Evolutionary conservation across 768 basidiomycete genomes (phyloP).

Genomic region (Austroboletus eburneus): DNA sequence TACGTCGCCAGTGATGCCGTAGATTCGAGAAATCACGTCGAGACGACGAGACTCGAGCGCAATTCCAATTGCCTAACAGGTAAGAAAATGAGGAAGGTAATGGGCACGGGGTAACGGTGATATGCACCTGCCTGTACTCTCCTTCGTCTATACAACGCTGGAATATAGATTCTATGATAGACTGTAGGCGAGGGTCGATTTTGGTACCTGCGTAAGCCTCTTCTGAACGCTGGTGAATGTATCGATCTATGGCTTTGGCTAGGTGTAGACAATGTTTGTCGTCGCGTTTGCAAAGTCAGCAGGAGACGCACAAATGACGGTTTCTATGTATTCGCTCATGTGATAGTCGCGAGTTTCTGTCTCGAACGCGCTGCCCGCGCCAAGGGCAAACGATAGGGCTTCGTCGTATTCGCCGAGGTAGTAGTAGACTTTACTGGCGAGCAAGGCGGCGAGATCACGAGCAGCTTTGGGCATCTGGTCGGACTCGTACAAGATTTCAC

Average conservation of each 20-base stretch:
- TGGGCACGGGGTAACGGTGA: not conserved
- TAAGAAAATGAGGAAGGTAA: conserved; percentile 5
- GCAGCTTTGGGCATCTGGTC: conserved; percentile 68
- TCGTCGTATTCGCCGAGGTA: conserved; percentile 95
- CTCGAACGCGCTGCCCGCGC: conserved; percentile 84
- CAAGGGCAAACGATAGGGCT: conserved; percentile 90
- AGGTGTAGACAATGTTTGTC: not conserved
- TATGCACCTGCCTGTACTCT: conserved; percentile 81
- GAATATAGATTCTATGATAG: conserved; percentile 89
- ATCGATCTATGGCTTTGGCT: conserved; percentile 97
- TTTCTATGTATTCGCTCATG: conserved; percentile 88
- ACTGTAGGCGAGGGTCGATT: conserved; percentile 75
- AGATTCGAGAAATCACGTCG: conserved; percentile 80
- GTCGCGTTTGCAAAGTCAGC: not conserved
- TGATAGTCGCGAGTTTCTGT: conserved; percentile 57
- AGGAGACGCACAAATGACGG: conserved; percentile 79
- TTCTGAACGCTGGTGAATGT: conserved; percentile 66
- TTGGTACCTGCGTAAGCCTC: conserved; percentile 49
- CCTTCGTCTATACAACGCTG: conserved; percentile 79
- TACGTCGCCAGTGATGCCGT: conserved; percentile 67
- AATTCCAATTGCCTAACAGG: conserved; percentile 81
- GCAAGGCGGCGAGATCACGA: conserved; percentile 79
- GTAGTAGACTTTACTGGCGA: conserved; percentile 98
- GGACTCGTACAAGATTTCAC: conserved; percentile 88
- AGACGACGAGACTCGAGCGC: conserved; percentile 88